Evolutionary conservation across 2,329 filamentous ascomycete genomes (phyloP), one percentile per base, ranked within the genome.

Genomic region (Claviceps cyperi): DNA sequence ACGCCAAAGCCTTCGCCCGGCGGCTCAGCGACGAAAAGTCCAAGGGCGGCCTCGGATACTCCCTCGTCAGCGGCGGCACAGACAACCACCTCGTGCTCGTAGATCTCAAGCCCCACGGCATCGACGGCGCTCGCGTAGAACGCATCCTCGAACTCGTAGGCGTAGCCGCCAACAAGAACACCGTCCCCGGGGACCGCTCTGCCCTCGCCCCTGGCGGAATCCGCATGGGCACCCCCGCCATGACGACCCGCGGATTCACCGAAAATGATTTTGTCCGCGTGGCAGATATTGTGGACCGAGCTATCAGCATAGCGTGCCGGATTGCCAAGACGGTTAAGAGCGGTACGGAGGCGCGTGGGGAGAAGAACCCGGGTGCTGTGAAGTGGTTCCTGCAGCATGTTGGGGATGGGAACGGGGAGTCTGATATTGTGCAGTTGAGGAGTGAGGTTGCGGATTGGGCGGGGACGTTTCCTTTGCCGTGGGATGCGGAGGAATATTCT

Each of bases 121-220:
- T 98, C 53, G 92, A 98, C 62, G 90, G 90, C 57, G 84, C 85
- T 22, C 83, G 90, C 49, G 88, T 95, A 14, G 90, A 96, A 72
- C 83, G 88, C 45, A 82, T 95, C 15, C 77, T 96, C 22, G 90
- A 96, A 66, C 80, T 94, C 45, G 88, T 94, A 57, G 91, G 91
- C 59, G 91, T 97, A 48, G 92, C 92, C n/a, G 85, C 86, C 64
- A 98, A 98, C 77, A 98, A 98, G 78, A 98, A 98, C 73, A 96
- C 92, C 7, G 91, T 96, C 0, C 92, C 92, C 1, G 92, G 91
- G 43, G 92, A 98, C 70, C 87, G 84, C 64, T 95, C 89, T 1
- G 92, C 92, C 1, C 78, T 98, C 62, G 87, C 91, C 56, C 92
- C 92, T 14, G 91, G 91, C 57, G 92, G 92, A 55, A 76, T 98